These are phyloP conservation scores for Hemisphaericaspora xylanilytica DNA, from an alignment of 1,139 yeast genomes.

Conservation along the genomic window DNA sequence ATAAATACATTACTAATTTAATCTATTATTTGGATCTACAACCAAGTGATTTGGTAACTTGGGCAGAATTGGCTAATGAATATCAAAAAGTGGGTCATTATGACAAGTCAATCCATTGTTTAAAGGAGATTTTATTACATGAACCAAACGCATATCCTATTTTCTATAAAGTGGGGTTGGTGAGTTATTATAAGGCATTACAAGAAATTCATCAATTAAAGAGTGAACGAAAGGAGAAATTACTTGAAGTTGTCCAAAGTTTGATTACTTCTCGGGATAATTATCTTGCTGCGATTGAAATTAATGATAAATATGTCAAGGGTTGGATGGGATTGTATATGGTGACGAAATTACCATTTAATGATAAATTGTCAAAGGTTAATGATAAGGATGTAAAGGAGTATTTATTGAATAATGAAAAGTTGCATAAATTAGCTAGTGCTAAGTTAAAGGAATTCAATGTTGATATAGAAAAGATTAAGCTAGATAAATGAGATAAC, in stretches of 20 bases:
- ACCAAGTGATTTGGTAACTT: constrained; percentile 73
- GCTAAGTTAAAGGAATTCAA: constrained; percentile 21
- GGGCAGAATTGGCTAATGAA: constrained; percentile 71
- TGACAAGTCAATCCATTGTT: constrained; percentile 63
- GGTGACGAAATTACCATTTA: constrained; percentile 25
- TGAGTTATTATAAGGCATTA: constrained; percentile 22
- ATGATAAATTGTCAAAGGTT: constrained; percentile 20
- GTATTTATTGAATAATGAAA: constrained; percentile 23
- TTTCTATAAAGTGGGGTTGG: constrained; percentile 58
- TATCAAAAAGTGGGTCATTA: constrained; percentile 62
- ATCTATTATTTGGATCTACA: constrained; percentile 48
- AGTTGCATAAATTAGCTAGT: constrained; percentile 19
- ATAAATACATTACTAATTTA: constrained; percentile 50
- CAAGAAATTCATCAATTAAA: constrained; percentile 18
- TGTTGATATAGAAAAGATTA: constrained; percentile 6
- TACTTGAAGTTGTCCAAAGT: constrained; percentile 22
- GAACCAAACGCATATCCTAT: constrained; percentile 74
- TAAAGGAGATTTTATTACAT: constrained; percentile 65
- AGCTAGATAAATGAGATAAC: not conserved
- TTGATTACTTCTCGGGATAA: constrained; percentile 47
- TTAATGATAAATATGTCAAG: constrained; percentile 64
- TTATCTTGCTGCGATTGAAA: constrained; percentile 69
- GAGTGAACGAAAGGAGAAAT: constrained; percentile 24
- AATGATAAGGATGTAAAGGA: constrained; percentile 22
- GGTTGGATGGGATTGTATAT: constrained; percentile 75